Base-by-base conservation (phyloP, 805 yeast genomes). In the Blastobotrys americana region DNA sequence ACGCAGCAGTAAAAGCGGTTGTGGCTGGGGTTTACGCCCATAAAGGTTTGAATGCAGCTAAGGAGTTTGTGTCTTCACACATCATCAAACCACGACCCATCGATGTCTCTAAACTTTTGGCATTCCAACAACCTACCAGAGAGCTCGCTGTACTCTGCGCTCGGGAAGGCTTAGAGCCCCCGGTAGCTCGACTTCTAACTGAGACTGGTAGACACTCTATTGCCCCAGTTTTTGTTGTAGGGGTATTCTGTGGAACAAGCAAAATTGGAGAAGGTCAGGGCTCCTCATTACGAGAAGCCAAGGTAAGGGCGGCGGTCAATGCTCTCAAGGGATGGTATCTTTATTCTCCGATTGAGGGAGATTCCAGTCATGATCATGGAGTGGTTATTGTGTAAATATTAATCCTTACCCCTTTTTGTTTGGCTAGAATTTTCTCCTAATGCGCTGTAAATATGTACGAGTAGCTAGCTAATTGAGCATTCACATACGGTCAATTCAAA, bases 191-290 rank as follows among this genome's bases (percentile, higher is more conserved):
- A 60, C 73, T 93, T 47, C 69, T 93, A 45, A 89, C 95, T 27
- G 99, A 93, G 66, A 84, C 96, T 22, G 99, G 99, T 63, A 77
- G 98, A 65, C 70, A 73, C 56, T 78, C 96, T 2, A 74, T 77
- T 47, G 78, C 84, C 39, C 95, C 98, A 19, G 82, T 88, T 33
- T 93, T 77, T 55, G 83, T 90, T 10, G 95, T 90, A 27, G 97
- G 96, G 41, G 93, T 86, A 1, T 93, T 88, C 64, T 73, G 84
- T 46, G 97, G 96, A 28, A 71, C 72, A 10, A 78, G 78, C 51
- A 80, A 86, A 65, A 71, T 93, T 44, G 96, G 97, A 42, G 97
- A 93, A 65, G 96, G 96, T 35, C 87, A 84, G 59, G 99, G 97
- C 31, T 72, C 94, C 4, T 84, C 95, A 22, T 70, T 93, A 56